Evolutionary conservation across 116 monocot species (phyloP).

Genomic region (Zostera marina): DNA sequence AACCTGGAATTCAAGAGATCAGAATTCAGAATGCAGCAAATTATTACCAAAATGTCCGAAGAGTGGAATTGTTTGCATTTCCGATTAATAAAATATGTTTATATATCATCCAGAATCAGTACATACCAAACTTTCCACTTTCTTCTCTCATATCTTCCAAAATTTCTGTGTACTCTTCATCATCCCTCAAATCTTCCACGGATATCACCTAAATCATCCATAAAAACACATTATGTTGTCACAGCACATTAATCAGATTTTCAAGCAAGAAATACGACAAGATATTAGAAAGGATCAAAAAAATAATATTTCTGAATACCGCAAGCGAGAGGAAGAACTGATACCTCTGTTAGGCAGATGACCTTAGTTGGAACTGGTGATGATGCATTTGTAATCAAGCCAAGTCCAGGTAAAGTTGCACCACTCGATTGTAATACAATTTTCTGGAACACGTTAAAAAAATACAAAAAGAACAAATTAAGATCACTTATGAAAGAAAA

Average conservation of each 20-base stretch:
- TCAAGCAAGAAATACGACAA: background rate
- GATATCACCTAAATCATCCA: conserved; percentile 23
- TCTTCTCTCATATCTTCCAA: conserved; percentile 61
- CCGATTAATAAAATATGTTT: background rate
- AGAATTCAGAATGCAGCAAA: background rate
- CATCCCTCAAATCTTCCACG: conserved; percentile 34
- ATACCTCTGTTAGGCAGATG: conserved; percentile 48
- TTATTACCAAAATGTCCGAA: background rate
- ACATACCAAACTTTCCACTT: conserved; percentile 45
- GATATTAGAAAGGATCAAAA: background rate
- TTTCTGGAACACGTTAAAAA: conserved; percentile 16
- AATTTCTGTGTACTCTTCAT: conserved; percentile 50
- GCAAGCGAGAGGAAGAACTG: background rate
- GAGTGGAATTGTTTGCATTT: no score
- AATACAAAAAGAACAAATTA: background rate
- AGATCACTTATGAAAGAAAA: background rate
- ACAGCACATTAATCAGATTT: background rate
- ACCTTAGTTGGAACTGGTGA: conserved; percentile 32
- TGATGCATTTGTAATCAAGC: conserved; percentile 5
- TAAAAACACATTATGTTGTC: background rate
- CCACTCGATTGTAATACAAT: conserved; percentile 20
- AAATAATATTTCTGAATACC: background rate
- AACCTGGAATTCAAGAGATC: conserved; percentile 15
- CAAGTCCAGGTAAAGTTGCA: conserved; percentile 11
- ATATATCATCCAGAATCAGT: background rate